Percentiles rank a stretch among this genome's conserved stretches.
phyloP scores from a whole-genome alignment of 352 stramenopile species.

The Phytophthora sansomeana region DNA sequence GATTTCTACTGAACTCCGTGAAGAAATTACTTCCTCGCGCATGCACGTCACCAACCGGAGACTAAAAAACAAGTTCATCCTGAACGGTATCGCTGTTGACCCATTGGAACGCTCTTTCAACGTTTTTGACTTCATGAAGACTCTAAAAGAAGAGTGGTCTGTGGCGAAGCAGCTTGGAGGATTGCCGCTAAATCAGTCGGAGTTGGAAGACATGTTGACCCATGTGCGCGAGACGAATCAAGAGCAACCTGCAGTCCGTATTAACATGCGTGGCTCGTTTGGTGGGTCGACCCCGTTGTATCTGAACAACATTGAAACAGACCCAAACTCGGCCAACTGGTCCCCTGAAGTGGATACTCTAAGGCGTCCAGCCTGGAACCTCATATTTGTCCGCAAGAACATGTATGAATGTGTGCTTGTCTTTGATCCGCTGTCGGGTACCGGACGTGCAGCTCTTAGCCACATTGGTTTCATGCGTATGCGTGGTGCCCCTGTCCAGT shows the following conservation, averaged over 20 bases:
- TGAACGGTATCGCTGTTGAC: conserved; percentile 90
- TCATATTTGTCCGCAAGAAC: conserved; percentile 88
- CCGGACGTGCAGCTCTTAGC: conserved; percentile 54
- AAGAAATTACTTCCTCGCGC: conserved; percentile 49
- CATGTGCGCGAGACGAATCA: conserved; percentile 64
- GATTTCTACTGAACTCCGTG: conserved; percentile 55
- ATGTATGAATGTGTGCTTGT: conserved; percentile 89
- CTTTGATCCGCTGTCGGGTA: conserved; percentile 66
- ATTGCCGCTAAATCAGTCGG: conserved; percentile 52
- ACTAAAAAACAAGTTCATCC: conserved; percentile 77
- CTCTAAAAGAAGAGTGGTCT: conserved; percentile 81
- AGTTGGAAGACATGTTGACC: conserved; percentile 66
- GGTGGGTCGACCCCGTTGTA: conserved; percentile 75
- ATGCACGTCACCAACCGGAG: conserved; percentile 38
- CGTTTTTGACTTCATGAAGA: conserved; percentile 90
- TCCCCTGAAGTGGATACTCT: conserved; percentile 53
- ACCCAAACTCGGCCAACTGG: conserved; percentile 63
- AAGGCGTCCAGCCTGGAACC: conserved; percentile 70
- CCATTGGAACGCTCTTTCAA: conserved; percentile 91
- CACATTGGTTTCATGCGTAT: conserved; percentile 78
- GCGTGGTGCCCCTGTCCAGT: conserved; percentile 80
- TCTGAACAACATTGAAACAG: conserved; percentile 85
- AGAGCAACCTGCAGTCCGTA: conserved; percentile 57
- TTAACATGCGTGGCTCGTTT: conserved; percentile 69
- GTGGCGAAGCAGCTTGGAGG: conserved; percentile 71